phyloP scores from a whole-genome alignment of 2,329 filamentous ascomycete species.

The Periconia sp. region DNA sequence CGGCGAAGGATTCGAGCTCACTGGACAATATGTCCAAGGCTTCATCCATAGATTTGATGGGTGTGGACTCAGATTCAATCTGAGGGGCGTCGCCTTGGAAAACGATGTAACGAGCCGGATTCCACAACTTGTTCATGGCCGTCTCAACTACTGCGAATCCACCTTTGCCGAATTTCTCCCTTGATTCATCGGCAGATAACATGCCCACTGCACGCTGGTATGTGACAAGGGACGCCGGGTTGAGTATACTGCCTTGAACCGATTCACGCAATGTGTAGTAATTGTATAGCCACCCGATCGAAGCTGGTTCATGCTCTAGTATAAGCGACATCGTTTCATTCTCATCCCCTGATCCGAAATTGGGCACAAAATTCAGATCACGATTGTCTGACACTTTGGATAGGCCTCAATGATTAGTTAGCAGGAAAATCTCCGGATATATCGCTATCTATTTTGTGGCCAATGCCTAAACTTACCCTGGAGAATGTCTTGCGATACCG shows the following conservation, averaged over 20 bases:
- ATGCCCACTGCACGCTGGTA: not conserved
- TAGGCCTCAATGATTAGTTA: conserved; percentile 18
- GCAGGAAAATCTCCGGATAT: not conserved
- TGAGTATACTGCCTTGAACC: not conserved
- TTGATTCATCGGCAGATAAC: not conserved
- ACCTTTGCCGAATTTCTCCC: not conserved
- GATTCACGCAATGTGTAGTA: not conserved
- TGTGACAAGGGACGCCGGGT: not conserved
- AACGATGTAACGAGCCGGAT: not conserved
- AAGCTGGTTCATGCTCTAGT: conserved; percentile 9
- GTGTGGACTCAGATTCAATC: not conserved
- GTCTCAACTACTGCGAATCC: not conserved
- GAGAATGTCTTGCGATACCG: conserved; percentile 15
- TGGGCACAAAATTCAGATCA: conserved; percentile 28
- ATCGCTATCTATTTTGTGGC: not conserved
- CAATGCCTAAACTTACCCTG: conserved; percentile 18
- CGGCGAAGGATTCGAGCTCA: conserved; percentile 9
- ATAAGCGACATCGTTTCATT: conserved; percentile 10
- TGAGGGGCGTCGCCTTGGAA: not conserved
- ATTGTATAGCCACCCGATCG: not conserved
- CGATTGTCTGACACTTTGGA: conserved; percentile 26
- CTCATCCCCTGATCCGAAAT: conserved; percentile 14
- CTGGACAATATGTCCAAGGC: not conserved
- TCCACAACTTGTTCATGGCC: not conserved
- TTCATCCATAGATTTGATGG: not conserved